These are phyloP conservation scores for Gossypium aridum DNA, from an alignment of 441 rosid species.

Conservation along the genomic window DNA sequence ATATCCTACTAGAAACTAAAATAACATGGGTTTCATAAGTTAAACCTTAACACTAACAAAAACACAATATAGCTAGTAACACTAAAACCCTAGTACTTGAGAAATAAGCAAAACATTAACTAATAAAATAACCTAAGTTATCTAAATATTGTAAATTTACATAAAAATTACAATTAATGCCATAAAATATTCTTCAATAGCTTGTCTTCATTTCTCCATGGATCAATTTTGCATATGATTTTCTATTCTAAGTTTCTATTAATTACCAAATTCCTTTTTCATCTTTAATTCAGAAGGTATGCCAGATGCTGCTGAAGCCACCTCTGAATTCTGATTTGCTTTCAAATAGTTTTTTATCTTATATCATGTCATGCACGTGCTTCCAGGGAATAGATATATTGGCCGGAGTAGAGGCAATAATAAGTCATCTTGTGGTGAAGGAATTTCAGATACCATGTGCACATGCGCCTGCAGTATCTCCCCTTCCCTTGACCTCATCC, in stretches of 20 bases:
- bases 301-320: background rate
- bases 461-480: conserved; percentile 54
- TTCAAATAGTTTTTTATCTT: background rate
- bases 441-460: conserved; percentile 66
- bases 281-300: background rate
- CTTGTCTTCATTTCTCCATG: background rate
- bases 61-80: background rate
- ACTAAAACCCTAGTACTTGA: background rate
- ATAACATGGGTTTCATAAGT: no score
- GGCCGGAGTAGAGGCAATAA: conserved; percentile 61
- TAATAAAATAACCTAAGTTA: background rate
- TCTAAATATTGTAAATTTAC: background rate
- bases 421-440: conserved; percentile 59
- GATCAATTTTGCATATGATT: background rate
- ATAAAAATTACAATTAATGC: background rate
- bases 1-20: no score
- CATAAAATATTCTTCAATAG: background rate
- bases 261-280: background rate
- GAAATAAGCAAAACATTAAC: background rate
- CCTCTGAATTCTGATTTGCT: background rate
- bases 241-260: background rate
- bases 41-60: background rate
- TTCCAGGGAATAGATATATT: conserved; percentile 54
- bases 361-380: background rate
- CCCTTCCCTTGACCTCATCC: conserved; percentile 32